These are phyloP conservation scores for Yamadazyma diddensiae DNA, from an alignment of 1,139 yeast genomes.

Conservation along the genomic window DNA sequence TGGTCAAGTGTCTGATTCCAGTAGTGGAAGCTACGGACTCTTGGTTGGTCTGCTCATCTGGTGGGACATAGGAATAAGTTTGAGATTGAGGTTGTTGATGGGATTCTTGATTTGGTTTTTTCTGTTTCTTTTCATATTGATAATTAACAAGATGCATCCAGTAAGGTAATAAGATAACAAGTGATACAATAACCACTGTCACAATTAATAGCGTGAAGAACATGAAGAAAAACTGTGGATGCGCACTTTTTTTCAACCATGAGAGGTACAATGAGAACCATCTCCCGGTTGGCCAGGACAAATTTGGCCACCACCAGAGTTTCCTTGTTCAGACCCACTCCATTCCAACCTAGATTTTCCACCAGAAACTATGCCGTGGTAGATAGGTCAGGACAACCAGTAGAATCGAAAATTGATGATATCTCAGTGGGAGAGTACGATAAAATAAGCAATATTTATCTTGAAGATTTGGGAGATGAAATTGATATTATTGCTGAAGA, in stretches of 20 bases:
- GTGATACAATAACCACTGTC: constrained; percentile 28
- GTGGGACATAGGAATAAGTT: constrained; percentile 35
- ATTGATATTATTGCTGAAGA: constrained; percentile 63
- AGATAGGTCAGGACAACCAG: constrained; percentile 37
- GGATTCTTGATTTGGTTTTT: constrained; percentile 2
- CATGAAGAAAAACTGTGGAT: constrained; percentile 19
- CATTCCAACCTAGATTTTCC: background rate
- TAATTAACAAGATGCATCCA: constrained; percentile 35
- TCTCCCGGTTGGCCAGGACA: too few species aligned
- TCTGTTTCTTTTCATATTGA: constrained; percentile 8
- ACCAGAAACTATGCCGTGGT: constrained; percentile 16
- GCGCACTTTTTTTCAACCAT: background rate
- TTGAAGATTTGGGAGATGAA: constrained; percentile 62
- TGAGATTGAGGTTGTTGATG: constrained; percentile 1
- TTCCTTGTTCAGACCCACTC: too few species aligned
- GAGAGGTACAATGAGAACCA: too few species aligned
- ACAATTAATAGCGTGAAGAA: constrained; percentile 24
- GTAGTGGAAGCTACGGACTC: constrained; percentile 21
- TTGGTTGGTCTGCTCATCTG: constrained; percentile 29
- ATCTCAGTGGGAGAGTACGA: constrained; percentile 55
- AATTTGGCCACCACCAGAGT: too few species aligned
- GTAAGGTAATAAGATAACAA: constrained; percentile 35
- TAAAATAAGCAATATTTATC: constrained; percentile 53
- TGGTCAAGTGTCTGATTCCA: constrained; percentile 33
- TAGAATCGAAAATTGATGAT: constrained; percentile 49